Evolutionary conservation across 1,139 yeast species (phyloP).

Genomic region (Geotrichum carabidarum): DNA sequence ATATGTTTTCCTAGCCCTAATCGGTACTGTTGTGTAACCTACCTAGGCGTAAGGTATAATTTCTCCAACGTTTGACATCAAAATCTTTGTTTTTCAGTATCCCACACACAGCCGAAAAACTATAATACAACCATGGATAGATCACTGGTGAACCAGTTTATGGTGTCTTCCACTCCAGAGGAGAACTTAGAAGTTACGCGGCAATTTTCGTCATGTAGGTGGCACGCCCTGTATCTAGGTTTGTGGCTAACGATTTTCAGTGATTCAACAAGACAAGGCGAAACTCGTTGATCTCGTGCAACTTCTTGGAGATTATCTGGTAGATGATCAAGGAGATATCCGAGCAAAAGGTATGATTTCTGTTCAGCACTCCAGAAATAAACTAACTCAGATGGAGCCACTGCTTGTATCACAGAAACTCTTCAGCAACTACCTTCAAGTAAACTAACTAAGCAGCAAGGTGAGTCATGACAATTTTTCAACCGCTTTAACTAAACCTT

Average conservation of each 20-base stretch:
- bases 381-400: constrained; percentile 37
- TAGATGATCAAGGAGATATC: constrained; percentile 57
- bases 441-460: constrained; percentile 55
- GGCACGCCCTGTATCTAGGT: not conserved
- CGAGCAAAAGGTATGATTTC: constrained; percentile 38
- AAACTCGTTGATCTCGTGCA: constrained; percentile 53
- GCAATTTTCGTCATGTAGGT: constrained; percentile 13
- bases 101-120: not conserved
- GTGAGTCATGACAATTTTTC: constrained; percentile 32
- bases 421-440: constrained; percentile 40
- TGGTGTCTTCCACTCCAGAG: constrained; percentile 20
- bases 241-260: constrained; percentile 22
- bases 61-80: no score
- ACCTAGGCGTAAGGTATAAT: no score
- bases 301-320: constrained; percentile 54
- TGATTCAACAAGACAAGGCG: constrained; percentile 37
- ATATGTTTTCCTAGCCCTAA: constrained; percentile 1
- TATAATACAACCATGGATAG: constrained; percentile 13
- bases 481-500: not conserved
- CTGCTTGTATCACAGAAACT: constrained; percentile 55
- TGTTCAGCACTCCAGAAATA: not conserved
- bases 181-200: constrained; percentile 16
- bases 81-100: no score
- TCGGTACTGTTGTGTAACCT: not conserved
- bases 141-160: constrained; percentile 24